Conservation (phyloP, 768 basidiomycete species). For the Hypsizygus marmoreus region DNA sequence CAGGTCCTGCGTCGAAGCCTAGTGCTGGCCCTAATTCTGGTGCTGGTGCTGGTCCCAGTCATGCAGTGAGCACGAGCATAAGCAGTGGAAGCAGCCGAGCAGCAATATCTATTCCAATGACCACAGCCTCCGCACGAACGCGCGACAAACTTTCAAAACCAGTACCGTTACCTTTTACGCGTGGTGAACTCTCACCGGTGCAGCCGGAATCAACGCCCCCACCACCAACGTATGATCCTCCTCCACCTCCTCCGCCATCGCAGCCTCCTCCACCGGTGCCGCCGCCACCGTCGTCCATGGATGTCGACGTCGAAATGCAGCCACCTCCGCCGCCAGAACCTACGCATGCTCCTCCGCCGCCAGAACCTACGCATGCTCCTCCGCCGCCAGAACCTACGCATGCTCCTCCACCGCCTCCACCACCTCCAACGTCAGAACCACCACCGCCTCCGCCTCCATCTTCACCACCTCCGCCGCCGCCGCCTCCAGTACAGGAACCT, state of each 20-base stretch:
- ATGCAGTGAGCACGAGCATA: constrained; percentile 13
- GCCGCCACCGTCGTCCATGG: constrained; percentile 28
- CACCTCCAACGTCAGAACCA: constrained; percentile 29
- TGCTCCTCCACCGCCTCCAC: constrained; percentile 24
- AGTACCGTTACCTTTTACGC: constrained; percentile 25
- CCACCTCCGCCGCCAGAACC: constrained; percentile 25
- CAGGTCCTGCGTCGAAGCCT: constrained; percentile 14
- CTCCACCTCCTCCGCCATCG: constrained; percentile 27
- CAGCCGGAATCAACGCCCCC: constrained; percentile 26
- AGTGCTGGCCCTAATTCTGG: no score
- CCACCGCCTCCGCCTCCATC: constrained; percentile 31
- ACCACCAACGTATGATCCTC: constrained; percentile 26
- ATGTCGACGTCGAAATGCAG: constrained; percentile 26
- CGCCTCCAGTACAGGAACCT: constrained; percentile 36
- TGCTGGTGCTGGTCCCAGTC: constrained; percentile 1
- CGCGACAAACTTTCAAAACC: constrained; percentile 26
- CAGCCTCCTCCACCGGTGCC: constrained; percentile 28
- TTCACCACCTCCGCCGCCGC: constrained; percentile 37
- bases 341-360: constrained; percentile 20
- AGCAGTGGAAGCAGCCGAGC: constrained; percentile 18
- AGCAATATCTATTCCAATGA: constrained; percentile 29
- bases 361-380: constrained; percentile 28
- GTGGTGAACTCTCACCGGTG: constrained; percentile 19
- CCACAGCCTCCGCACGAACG: constrained; percentile 16
- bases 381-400: constrained; percentile 24